Conservation (phyloP, 2,329 filamentous ascomycete species). For the Talaromyces atroroseus region DNA sequence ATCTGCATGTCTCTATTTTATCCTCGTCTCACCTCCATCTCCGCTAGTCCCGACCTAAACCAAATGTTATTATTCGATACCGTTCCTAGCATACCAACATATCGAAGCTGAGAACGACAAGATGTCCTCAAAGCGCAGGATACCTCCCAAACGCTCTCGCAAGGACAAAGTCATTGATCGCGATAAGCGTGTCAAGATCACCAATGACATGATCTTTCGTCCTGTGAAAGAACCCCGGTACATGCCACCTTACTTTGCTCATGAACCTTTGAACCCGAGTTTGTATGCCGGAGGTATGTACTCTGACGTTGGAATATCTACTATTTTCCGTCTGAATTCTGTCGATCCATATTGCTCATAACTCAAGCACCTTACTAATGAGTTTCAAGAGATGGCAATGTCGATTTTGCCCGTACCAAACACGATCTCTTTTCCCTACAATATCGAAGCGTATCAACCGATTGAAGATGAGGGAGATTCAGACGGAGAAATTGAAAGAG, state of each 20-base stretch:
- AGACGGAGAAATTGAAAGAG: not conserved
- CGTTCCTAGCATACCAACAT: not conserved
- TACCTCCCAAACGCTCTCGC: not conserved
- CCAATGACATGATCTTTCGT: not conserved
- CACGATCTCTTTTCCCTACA: not conserved
- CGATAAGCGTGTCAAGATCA: constrained; percentile 10
- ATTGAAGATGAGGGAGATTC: not conserved
- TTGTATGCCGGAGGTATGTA: constrained; percentile 9
- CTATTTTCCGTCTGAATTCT: not conserved
- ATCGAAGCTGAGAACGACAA: not conserved
- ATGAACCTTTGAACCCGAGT: constrained; percentile 1
- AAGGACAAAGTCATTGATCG: not conserved
- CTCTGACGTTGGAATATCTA: not conserved
- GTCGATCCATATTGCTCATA: not conserved
- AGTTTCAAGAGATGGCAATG: not conserved
- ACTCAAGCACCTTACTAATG: not conserved
- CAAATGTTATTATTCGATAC: not conserved
- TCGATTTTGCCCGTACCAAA: not conserved
- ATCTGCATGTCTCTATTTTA: not conserved
- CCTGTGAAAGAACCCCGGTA: not conserved
- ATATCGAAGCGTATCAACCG: not conserved
- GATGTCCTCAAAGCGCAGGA: not conserved
- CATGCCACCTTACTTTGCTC: constrained; percentile 8
- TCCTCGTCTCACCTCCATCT: not conserved
- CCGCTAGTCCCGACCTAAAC: not conserved